Conservation (phyloP, 2,329 filamentous ascomycete genomes). For the Dactylonectria estremocensis region DNA sequence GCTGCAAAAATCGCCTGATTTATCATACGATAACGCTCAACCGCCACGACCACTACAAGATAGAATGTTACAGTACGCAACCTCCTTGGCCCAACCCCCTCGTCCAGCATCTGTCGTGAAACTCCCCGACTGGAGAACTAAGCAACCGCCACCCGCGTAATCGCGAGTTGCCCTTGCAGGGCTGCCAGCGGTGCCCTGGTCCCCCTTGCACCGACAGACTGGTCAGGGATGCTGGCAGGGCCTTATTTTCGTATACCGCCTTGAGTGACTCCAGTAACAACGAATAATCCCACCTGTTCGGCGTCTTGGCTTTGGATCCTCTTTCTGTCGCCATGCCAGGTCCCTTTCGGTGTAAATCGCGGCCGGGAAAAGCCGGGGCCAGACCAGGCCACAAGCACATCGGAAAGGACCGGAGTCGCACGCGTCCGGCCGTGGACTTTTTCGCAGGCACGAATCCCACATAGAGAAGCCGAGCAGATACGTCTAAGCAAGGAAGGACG, state of each 20-base stretch:
- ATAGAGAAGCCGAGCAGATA: not conserved
- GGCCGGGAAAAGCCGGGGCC: slow-evolving; percentile 17
- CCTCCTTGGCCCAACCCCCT: not conserved
- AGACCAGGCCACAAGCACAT: slow-evolving; percentile 11
- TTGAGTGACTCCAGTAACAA: not conserved
- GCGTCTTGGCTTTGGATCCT: not conserved
- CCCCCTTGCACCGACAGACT: not conserved
- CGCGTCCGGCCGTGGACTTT: not conserved
- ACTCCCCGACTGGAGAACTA: not conserved
- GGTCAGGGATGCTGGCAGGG: not conserved
- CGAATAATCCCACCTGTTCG: not conserved
- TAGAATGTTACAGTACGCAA: not conserved
- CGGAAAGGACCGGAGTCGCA: slow-evolving; percentile 22
- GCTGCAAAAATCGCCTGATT: slow-evolving; percentile 11
- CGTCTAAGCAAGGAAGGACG: not conserved
- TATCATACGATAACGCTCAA: slow-evolving; percentile 30
- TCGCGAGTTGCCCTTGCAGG: not conserved
- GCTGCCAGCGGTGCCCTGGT: not conserved
- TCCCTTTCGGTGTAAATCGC: not conserved
- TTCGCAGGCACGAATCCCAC: not conserved
- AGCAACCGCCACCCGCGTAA: not conserved
- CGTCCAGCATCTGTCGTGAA: slow-evolving; percentile 1
- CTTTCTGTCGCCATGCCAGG: not conserved
- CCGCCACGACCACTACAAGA: not conserved
- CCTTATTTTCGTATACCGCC: slow-evolving; percentile 6